Conservation (phyloP, 2,329 filamentous ascomycete genomes). For the Septoria petroselini region DNA sequence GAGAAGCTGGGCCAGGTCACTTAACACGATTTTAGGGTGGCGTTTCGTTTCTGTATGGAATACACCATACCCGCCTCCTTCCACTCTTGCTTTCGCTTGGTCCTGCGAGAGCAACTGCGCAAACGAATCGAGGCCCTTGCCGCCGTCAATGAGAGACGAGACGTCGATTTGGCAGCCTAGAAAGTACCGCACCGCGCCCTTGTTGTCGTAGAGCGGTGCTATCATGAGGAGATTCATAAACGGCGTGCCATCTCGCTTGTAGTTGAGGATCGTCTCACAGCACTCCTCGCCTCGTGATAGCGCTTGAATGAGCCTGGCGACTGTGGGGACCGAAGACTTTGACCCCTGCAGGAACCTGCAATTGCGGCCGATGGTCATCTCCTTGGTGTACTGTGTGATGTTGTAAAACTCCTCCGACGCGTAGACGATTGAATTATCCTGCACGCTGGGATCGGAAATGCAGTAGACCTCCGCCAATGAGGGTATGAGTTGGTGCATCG, state of each 20-base stretch:
- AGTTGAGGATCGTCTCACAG: slow-evolving; percentile 47
- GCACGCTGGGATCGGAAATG: slow-evolving; percentile 43
- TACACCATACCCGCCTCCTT: slow-evolving; percentile 8
- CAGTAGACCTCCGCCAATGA: slow-evolving; percentile 48
- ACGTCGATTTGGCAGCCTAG: slow-evolving; percentile 43
- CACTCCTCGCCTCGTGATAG: slow-evolving; percentile 42
- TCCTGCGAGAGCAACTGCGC: slow-evolving; percentile 36
- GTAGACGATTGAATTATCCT: slow-evolving; percentile 48
- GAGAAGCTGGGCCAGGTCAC: slow-evolving; percentile 35
- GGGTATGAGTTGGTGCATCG: slow-evolving; percentile 43
- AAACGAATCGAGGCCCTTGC: slow-evolving; percentile 40
- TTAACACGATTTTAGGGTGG: slow-evolving; percentile 30
- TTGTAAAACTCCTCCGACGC: slow-evolving; percentile 48
- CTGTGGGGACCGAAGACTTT: slow-evolving; percentile 37
- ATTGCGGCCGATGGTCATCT: slow-evolving; percentile 46
- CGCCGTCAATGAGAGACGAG: slow-evolving; percentile 38
- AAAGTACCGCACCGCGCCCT: slow-evolving; percentile 42
- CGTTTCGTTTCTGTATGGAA: slow-evolving; percentile 15
- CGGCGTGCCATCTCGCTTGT: slow-evolving; percentile 41
- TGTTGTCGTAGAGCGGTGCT: slow-evolving; percentile 44
- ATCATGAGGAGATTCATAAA: slow-evolving; percentile 45
- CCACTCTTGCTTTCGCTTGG: slow-evolving; percentile 24
- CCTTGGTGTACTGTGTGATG: slow-evolving; percentile 43
- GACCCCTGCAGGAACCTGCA: slow-evolving; percentile 48
- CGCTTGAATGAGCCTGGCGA: slow-evolving; percentile 39